Base-by-base conservation (phyloP, 2,329 filamentous ascomycete genomes). In the Talaromyces sp. region DNA sequence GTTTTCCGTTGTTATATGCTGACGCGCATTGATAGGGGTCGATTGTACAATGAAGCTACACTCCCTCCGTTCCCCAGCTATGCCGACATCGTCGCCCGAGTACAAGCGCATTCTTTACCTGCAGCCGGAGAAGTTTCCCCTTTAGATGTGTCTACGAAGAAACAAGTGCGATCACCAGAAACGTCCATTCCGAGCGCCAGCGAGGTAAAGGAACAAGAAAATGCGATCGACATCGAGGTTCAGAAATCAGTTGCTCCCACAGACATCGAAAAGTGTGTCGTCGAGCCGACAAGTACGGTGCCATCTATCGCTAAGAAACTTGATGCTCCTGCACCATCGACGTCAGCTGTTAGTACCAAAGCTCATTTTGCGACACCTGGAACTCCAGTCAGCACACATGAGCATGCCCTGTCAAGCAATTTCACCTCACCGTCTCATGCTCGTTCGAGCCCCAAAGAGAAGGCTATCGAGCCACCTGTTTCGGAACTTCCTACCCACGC, bases 41-140 rank as follows among this genome's bases (percentile, higher is more conserved):
- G 80, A 65, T 79, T 78, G 71, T 87, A 86, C 75, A 77, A 84
- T 72, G 82, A 84, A 73, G 73, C 79, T 67, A 83, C 83, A 58
- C 77, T 85, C 46, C 82, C 80, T 65, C 67, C 72, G 40, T 72
- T 76, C 65, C 69, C 74, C 39, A 71, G 76, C 62, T 72, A 69
- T 71, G 63, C 67, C 63, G 65, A 66, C 62, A 69, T 70, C 46
- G 58, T 67, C 60, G 67, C 66, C 72, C 77, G 66, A 74, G 74
- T 60, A 25, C 68, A 67, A 61, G 64, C 63, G 52, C 35, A 68
- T 54, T 56, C 54, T 23, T 52, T 70, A 76, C 61, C 75, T 69
- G 60, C 72, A 74, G 64, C 73, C 69, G 58, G 80, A 69, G 70
- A 77, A 75, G 54, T 76, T 75, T 60, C 70, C 70, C 66, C 72